Percentiles rank a stretch among this genome's conserved stretches.
phyloP scores from a whole-genome alignment of 2,329 filamentous ascomycete species.

The Thelonectria olida region DNA sequence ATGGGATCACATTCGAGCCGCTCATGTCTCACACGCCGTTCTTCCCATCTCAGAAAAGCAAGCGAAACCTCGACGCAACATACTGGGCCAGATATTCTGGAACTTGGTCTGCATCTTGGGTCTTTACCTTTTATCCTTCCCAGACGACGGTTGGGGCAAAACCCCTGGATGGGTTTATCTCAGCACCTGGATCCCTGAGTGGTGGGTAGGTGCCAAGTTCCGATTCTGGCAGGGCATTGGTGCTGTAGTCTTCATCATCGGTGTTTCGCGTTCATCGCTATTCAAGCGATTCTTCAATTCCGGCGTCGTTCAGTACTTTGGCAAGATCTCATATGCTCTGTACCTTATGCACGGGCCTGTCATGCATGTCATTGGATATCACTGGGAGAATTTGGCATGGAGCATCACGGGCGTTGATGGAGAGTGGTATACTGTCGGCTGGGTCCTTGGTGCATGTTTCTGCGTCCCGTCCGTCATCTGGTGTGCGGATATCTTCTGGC shows the following conservation, averaged over 20 bases:
- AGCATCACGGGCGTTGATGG: constrained; percentile 57
- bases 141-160: constrained; percentile 51
- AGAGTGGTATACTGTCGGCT: constrained; percentile 55
- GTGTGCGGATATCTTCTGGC: constrained; percentile 65
- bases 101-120: constrained; percentile 54
- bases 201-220: constrained; percentile 59
- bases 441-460: constrained; percentile 56
- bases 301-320: constrained; percentile 63
- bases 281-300: constrained; percentile 63
- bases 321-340: constrained; percentile 67
- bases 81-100: constrained; percentile 46
- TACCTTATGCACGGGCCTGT: constrained; percentile 70
- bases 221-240: constrained; percentile 67
- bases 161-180: constrained; percentile 64
- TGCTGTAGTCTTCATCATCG: constrained; percentile 60
- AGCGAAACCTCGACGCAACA: background rate
- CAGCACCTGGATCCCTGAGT: constrained; percentile 56
- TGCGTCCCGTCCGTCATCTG: constrained; percentile 62
- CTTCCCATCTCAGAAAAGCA: constrained; percentile 38
- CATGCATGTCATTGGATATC: constrained; percentile 62
- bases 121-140: constrained; percentile 60
- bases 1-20: constrained; percentile 59
- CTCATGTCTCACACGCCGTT: constrained; percentile 47
- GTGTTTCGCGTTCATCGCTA: constrained; percentile 55
- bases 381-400: constrained; percentile 59